Conservation (phyloP, 2,329 filamentous ascomycete species). For the Ambrosiella beaveri region DNA sequence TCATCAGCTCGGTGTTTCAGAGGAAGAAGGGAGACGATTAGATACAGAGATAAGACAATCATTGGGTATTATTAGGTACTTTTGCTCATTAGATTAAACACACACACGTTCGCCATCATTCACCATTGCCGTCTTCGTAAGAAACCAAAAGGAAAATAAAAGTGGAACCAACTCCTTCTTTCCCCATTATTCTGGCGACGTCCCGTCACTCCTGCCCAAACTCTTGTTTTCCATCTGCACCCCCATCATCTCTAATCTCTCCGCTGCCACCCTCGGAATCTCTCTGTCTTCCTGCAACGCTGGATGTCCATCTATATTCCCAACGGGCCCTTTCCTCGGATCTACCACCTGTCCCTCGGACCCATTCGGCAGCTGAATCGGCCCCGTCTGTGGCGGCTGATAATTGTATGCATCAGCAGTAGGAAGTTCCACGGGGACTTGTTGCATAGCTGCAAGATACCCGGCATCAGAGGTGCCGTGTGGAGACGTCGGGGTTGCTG, state of each 20-base stretch:
- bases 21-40: neutral
- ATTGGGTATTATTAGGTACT: neutral
- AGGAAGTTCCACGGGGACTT: constrained; percentile 2
- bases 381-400: constrained; percentile 2
- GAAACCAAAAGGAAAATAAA: neutral
- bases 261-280: no score
- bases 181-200: no score
- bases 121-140: no score
- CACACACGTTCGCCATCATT: no score
- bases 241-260: neutral
- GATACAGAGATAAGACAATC: neutral
- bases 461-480: neutral
- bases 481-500: neutral
- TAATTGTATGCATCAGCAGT: neutral
- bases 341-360: neutral
- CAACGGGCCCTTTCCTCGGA: neutral
- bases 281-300: neutral
- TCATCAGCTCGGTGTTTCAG: constrained; percentile 27
- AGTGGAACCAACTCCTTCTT: no score
- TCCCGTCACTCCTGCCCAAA: no score
- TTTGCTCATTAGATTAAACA: no score
- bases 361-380: constrained; percentile 4
- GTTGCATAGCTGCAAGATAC: constrained; percentile 1
- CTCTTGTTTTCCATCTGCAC: neutral
- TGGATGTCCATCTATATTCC: neutral